Evolutionary conservation across 2,329 filamentous ascomycete species (phyloP).

Genomic region (Trichoderma sp.): DNA sequence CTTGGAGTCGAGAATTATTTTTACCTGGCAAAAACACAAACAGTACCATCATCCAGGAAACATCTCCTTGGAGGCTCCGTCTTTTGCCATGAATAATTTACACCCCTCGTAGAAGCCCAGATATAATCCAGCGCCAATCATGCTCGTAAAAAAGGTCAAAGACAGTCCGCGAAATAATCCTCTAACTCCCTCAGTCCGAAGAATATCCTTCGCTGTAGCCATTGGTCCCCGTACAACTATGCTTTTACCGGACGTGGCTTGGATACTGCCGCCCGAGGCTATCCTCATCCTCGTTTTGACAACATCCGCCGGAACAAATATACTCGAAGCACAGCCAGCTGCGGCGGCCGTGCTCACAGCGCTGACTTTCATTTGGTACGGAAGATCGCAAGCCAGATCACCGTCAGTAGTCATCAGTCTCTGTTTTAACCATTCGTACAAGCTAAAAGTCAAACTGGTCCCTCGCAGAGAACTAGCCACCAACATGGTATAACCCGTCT

Average conservation of each 20-base stretch:
- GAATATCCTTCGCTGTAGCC: not conserved
- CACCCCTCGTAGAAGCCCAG: not conserved
- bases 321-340: not conserved
- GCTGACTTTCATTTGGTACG: not conserved
- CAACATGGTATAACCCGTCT: not conserved
- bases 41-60: not conserved
- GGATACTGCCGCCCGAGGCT: not conserved
- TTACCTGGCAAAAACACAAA: not conserved
- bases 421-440: not conserved
- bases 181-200: not conserved
- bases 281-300: not conserved
- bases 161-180: not conserved
- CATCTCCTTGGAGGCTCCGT: not conserved
- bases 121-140: not conserved
- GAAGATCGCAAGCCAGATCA: not conserved
- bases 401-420: not conserved
- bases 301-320: not conserved
- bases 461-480: not conserved
- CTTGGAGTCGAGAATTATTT: not conserved
- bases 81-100: not conserved
- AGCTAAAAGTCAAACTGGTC: not conserved
- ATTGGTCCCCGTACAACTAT: not conserved
- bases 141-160: not conserved
- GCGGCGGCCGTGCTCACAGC: not conserved
- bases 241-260: not conserved